Conservation (phyloP, 1,139 yeast genomes). For the Hansenula lynferdii region DNA sequence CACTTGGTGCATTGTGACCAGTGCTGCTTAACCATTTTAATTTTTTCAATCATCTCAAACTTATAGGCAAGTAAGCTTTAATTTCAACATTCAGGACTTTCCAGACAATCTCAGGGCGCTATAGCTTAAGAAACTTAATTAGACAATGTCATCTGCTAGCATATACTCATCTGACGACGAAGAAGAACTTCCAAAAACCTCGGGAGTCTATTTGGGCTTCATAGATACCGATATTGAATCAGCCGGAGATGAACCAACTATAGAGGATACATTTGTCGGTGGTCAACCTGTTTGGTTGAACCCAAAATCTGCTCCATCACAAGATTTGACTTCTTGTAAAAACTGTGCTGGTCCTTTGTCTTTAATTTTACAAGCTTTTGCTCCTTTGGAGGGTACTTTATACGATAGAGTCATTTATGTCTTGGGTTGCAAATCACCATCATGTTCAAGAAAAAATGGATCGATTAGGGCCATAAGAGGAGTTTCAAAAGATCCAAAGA, state of each 20-base stretch:
- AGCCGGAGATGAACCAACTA: constrained; percentile 38
- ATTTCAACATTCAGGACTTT: too few species aligned
- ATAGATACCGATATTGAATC: constrained; percentile 43
- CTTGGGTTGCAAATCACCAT: constrained; percentile 62
- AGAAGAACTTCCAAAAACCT: constrained; percentile 15
- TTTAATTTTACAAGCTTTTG: constrained; percentile 69
- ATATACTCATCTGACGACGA: constrained; percentile 25
- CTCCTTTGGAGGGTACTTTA: constrained; percentile 65
- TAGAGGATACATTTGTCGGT: constrained; percentile 78
- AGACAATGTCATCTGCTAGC: constrained; percentile 8
- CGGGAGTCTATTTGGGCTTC: constrained; percentile 50
- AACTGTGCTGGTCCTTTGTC: constrained; percentile 61
- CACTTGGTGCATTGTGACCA: too few species aligned
- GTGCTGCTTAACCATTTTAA: too few species aligned
- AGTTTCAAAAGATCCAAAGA: constrained; percentile 51
- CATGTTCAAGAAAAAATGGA: constrained; percentile 67
- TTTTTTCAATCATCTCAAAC: not conserved
- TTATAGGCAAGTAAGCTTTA: too few species aligned
- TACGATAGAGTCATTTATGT: constrained; percentile 82
- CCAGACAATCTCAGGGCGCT: too few species aligned
- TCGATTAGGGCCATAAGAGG: constrained; percentile 74
- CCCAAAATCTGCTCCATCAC: constrained; percentile 50
- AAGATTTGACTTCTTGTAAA: constrained; percentile 51
- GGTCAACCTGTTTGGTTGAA: constrained; percentile 65
- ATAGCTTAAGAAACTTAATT: not conserved